Conservation (phyloP, 2,329 filamentous ascomycete genomes). For the Rhinocladiella similis region DNA sequence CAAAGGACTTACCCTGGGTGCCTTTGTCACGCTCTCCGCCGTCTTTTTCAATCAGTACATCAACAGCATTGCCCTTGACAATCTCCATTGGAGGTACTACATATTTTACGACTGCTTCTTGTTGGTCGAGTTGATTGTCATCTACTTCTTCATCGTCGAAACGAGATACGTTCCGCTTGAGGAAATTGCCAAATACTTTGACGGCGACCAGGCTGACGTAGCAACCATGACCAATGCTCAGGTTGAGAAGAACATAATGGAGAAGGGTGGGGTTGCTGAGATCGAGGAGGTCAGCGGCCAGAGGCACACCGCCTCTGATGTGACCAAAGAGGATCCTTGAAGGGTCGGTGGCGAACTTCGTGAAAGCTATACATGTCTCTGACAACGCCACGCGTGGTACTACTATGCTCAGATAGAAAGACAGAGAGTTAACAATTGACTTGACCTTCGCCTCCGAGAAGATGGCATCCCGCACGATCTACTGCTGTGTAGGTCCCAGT, state of each 20-base stretch:
- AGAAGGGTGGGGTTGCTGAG: neutral
- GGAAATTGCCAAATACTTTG: constrained; percentile 69
- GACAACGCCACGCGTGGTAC: constrained; percentile 5
- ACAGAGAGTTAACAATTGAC: constrained; percentile 2
- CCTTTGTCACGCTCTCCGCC: constrained; percentile 11
- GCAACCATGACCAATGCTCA: constrained; percentile 10
- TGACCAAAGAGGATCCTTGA: no score
- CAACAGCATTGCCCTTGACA: constrained; percentile 35
- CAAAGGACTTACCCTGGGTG: constrained; percentile 41
- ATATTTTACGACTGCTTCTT: constrained; percentile 37
- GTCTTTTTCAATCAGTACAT: constrained; percentile 36
- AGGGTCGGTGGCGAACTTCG: no score
- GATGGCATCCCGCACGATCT: constrained; percentile 10
- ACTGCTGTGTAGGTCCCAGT: constrained; percentile 19
- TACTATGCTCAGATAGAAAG: constrained; percentile 13
- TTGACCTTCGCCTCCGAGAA: constrained; percentile 9
- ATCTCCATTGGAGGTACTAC: constrained; percentile 38
- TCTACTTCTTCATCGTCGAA: constrained; percentile 45
- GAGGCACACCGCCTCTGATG: no score
- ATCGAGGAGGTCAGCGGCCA: neutral
- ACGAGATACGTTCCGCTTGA: constrained; percentile 70
- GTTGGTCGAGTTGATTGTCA: constrained; percentile 31
- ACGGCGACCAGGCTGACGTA: constrained; percentile 57
- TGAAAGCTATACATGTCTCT: no score
- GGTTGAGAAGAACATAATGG: neutral